These are phyloP conservation scores for Trichoderma semiorbis DNA, from an alignment of 2,329 filamentous ascomycete species.

Conservation along the genomic window DNA sequence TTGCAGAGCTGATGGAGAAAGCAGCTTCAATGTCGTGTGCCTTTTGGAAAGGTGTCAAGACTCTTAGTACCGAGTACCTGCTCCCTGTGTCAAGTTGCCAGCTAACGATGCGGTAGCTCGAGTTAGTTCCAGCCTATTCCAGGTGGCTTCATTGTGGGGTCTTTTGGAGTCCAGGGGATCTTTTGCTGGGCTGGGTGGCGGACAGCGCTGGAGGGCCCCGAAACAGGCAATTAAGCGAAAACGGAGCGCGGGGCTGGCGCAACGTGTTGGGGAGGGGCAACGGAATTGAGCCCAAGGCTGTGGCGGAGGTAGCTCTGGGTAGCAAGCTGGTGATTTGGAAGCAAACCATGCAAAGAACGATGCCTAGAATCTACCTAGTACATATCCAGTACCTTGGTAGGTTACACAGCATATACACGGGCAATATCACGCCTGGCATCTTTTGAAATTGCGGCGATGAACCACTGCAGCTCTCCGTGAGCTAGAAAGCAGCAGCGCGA, in stretches of 20 bases:
- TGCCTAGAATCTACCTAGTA: background rate
- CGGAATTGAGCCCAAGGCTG: background rate
- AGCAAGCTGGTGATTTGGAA: background rate
- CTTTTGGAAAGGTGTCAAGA: conserved; percentile 35
- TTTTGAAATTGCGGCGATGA: background rate
- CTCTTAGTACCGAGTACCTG: conserved; percentile 9
- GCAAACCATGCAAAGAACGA: background rate
- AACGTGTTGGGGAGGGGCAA: conserved; percentile 2
- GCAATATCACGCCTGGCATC: background rate
- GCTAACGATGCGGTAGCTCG: background rate
- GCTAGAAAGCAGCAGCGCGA: background rate
- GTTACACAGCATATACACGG: background rate
- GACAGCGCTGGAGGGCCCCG: background rate
- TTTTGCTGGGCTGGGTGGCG: background rate
- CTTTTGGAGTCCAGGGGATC: conserved; percentile 22
- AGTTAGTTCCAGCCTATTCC: background rate
- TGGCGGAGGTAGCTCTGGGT: background rate
- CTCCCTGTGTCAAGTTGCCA: background rate
- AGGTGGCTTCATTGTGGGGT: conserved; percentile 27
- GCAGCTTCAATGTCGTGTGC: conserved; percentile 26
- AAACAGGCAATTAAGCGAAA: conserved; percentile 20
- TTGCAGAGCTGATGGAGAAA: conserved; percentile 9
- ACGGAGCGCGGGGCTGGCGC: conserved; percentile 25
- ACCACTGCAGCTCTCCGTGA: background rate
- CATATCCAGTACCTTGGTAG: background rate